These are phyloP conservation scores for Nakaseomyces uthaithaninus DNA, from an alignment of 1,139 yeast species.

Conservation along the genomic window DNA sequence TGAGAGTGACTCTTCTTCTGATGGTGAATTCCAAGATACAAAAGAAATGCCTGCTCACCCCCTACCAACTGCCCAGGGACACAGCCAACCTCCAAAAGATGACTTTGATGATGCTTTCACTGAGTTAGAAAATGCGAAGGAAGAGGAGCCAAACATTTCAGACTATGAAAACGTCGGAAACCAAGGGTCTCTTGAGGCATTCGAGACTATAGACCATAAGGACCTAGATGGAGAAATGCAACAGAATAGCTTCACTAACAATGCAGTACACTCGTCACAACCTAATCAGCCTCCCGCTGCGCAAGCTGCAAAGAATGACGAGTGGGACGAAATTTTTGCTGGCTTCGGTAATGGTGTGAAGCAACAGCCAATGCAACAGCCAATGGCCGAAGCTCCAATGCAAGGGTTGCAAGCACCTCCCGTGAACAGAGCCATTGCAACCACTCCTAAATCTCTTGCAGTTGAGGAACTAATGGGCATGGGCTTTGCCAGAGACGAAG, in stretches of 20 bases:
- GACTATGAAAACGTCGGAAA: constrained; percentile 12
- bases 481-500: constrained; percentile 72
- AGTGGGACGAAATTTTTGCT: constrained; percentile 92
- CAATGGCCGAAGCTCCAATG: constrained; percentile 10
- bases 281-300: constrained; percentile 11
- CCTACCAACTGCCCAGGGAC: constrained; percentile 6
- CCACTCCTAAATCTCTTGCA: constrained; percentile 40
- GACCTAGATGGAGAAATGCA: constrained; percentile 31
- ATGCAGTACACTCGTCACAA: constrained; percentile 10
- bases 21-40: constrained; percentile 28
- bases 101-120: constrained; percentile 42
- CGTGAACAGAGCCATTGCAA: constrained; percentile 32
- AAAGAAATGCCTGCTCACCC: constrained; percentile 12
- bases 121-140: constrained; percentile 21
- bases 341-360: constrained; percentile 58
- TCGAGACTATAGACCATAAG: constrained; percentile 23
- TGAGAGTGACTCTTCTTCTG: constrained; percentile 47
- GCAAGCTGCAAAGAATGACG: constrained; percentile 42
- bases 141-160: constrained; percentile 39
- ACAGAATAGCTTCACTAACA: constrained; percentile 35
- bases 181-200: constrained; percentile 20
- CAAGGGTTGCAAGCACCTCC: constrained; percentile 11
- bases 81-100: constrained; percentile 35
- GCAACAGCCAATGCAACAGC: constrained; percentile 10
- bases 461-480: constrained; percentile 75